Base-by-base conservation (phyloP, 2,329 filamentous ascomycete species). In the Trichoderma guizhouense region DNA sequence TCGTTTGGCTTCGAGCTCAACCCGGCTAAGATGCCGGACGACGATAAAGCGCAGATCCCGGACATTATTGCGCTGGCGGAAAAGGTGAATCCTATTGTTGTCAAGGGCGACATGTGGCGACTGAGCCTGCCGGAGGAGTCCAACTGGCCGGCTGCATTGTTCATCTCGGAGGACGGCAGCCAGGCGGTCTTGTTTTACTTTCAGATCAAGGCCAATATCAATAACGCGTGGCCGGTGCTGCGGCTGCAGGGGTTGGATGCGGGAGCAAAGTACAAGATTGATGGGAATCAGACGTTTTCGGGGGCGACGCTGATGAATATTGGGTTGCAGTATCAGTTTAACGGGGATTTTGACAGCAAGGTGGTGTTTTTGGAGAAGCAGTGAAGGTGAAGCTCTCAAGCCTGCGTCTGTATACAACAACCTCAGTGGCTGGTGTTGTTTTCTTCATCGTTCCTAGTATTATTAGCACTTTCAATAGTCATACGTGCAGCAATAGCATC, bases 1-100 rank as follows among this genome's bases (percentile, higher is more conserved):
- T 90, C 88, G 0, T 91, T 91, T 74, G 90, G 90, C 0, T 84
- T 91, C 12, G 89, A 92, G 77, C 83, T 92, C 8, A 84, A 91
- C 76, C 90, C 89, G 0, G 80, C 80, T 0, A 82, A 86, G 8
- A 84, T 90, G 7, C 79, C 79, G 0, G 81, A 81, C 0, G 84
- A 85, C 14, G 89, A 91, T n/a, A 82, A 81, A 61, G 83, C 80
- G 0, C 81, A 83, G 34, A 83, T 92, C 0, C 89, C 89, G 0
- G 82, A 76, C 0, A 81, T 91, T 1, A 86, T 92, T 72, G 81
- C 79, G 0, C 81, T 87, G 7, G 86, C 88, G 2, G 86, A 89
- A 72, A 83, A 82, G 66, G 82, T 91, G 62, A 90, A 89, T 72
- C 89, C 89, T 0, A 82, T 91, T 24, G 83, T 91, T 4, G 83